These are phyloP conservation scores for Taphrina betulina DNA, from an alignment of 1,139 yeast genomes.

Conservation along the genomic window DNA sequence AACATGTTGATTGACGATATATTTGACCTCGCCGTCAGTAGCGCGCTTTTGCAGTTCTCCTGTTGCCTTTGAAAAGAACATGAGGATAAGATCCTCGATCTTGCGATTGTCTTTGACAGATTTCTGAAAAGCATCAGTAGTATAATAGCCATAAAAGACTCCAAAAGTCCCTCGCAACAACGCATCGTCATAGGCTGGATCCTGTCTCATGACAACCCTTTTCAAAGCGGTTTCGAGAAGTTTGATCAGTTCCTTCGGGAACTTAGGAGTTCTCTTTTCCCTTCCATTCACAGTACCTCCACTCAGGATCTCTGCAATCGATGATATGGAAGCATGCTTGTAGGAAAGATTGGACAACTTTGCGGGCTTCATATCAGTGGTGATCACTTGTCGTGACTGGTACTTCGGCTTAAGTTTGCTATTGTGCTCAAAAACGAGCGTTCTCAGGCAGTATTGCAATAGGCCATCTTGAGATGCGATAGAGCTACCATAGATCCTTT, in stretches of 20 bases:
- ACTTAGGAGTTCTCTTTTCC: constrained; percentile 18
- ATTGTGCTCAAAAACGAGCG: neutral
- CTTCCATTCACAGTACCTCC: constrained; percentile 1
- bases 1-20: constrained; percentile 57
- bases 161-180: constrained; percentile 31
- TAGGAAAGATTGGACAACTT: neutral
- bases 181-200: constrained; percentile 32
- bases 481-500: too few species aligned
- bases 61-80: constrained; percentile 63
- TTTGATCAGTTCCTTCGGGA: constrained; percentile 33
- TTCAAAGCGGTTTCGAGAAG: constrained; percentile 17
- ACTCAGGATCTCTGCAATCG: constrained; percentile 24
- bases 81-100: constrained; percentile 64
- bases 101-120: constrained; percentile 48
- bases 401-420: neutral
- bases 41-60: constrained; percentile 58
- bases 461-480: too few species aligned
- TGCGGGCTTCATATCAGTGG: neutral
- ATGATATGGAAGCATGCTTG: neutral
- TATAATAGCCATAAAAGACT: constrained; percentile 30
- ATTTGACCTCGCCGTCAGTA: constrained; percentile 49
- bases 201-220: constrained; percentile 31
- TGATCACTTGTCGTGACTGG: too few species aligned
- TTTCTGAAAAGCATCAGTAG: constrained; percentile 48
- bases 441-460: neutral